Conservation (phyloP, 345 rosid species). For the Salix viminalis region DNA sequence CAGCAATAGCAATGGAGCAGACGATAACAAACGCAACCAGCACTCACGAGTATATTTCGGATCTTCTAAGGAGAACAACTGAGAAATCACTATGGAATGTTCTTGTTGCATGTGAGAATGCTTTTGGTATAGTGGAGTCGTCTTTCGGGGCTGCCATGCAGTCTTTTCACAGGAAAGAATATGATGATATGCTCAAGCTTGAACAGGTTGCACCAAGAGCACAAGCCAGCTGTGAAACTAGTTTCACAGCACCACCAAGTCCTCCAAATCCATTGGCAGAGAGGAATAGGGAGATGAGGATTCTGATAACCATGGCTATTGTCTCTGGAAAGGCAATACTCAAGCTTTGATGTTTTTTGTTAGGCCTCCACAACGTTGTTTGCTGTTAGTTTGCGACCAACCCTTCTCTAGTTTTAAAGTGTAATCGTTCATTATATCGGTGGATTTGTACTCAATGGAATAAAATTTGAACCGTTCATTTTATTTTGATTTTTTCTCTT, state of each 20-base stretch:
- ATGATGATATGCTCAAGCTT: not conserved
- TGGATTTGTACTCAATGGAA: not conserved
- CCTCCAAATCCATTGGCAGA: not conserved
- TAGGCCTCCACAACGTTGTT: no score
- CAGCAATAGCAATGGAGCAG: not conserved
- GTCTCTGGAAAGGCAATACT: not conserved
- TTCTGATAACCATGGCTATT: not conserved
- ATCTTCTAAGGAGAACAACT: not conserved
- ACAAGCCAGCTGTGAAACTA: not conserved
- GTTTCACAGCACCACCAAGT: not conserved
- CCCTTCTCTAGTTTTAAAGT: not conserved
- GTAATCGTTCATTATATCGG: not conserved
- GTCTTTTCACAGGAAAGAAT: not conserved
- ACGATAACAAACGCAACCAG: not conserved
- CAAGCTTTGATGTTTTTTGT: not conserved
- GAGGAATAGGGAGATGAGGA: not conserved
- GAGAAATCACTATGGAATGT: not conserved
- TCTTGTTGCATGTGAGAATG: not conserved
- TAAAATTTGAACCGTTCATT: not conserved
- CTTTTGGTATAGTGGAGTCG: not conserved
- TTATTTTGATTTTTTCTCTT: not conserved
- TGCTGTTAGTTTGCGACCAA: not conserved
- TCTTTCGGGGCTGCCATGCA: not conserved
- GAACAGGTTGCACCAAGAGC: not conserved
- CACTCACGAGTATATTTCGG: not conserved